Conservation (phyloP, 768 basidiomycete genomes). For the Tricholomella constricta region DNA sequence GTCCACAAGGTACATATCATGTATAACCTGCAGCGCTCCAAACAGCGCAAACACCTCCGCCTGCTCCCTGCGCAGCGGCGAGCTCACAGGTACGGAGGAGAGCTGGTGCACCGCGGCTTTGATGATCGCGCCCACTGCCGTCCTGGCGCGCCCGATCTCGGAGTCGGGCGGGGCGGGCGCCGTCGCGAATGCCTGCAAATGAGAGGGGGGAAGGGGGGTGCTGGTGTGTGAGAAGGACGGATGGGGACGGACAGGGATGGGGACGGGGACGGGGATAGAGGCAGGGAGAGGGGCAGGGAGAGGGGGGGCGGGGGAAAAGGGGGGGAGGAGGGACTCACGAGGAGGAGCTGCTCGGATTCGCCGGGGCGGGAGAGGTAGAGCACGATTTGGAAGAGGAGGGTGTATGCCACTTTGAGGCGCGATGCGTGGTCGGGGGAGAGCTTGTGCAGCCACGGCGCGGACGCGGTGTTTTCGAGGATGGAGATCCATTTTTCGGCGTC, state of each 20-base stretch:
- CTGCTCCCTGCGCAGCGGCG: conserved; percentile 19
- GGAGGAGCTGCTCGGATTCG: conserved; percentile 21
- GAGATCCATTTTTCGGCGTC: conserved; percentile 20
- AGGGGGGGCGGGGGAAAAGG: too few species aligned
- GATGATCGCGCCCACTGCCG: conserved; percentile 19
- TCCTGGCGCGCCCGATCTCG: conserved; percentile 28
- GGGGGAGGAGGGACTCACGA: conserved; percentile 13
- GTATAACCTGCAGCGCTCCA: conserved; percentile 23
- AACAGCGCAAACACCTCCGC: conserved; percentile 24
- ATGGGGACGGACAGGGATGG: too few species aligned
- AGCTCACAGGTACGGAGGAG: conserved; percentile 20
- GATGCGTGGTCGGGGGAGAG: conserved; percentile 15
- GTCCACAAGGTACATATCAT: conserved; percentile 21
- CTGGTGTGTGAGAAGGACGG: too few species aligned
- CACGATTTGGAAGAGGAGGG: conserved; percentile 27
- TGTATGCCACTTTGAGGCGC: conserved; percentile 23
- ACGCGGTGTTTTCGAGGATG: conserved; percentile 23
- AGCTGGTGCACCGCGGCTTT: conserved; percentile 23
- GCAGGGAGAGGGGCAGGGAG: too few species aligned
- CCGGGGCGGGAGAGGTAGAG: conserved; percentile 25
- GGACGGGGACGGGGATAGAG: too few species aligned
- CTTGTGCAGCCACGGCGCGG: conserved; percentile 24
- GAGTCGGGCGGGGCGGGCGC: conserved; percentile 24
- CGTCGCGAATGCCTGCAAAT: conserved; percentile 23
- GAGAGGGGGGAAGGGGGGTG: too few species aligned